Evolutionary conservation across 2,329 filamentous ascomycete genomes (phyloP).

Genomic region (Penicillium sp.): DNA sequence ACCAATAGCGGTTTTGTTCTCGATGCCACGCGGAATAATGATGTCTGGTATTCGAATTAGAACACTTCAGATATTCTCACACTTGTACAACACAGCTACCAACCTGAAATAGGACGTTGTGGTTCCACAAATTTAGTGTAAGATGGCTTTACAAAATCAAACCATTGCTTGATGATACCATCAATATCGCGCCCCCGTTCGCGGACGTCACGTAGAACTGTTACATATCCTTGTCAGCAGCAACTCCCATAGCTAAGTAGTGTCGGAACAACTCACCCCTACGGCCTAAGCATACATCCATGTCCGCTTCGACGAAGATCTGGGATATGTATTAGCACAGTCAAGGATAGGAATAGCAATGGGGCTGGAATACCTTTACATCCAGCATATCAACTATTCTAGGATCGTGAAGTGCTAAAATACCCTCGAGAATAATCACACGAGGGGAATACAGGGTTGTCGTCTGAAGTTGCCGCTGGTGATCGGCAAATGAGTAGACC

Average conservation of each 20-base stretch:
- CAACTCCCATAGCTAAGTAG: neutral
- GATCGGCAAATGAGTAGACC: constrained; percentile 91
- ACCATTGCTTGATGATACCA: constrained; percentile 98
- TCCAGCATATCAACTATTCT: constrained; percentile 84
- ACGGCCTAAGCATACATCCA: constrained; percentile 86
- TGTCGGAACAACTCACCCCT: constrained; percentile 60
- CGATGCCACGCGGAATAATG: constrained; percentile 90
- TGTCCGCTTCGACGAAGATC: constrained; percentile 97
- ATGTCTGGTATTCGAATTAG: constrained; percentile 59
- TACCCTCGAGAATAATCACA: constrained; percentile 91
- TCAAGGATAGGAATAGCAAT: neutral
- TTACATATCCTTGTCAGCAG: constrained; percentile 24
- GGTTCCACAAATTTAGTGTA: constrained; percentile 93
- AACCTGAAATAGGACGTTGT: constrained; percentile 79
- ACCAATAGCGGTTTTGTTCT: constrained; percentile 86
- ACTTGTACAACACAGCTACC: neutral
- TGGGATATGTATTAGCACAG: constrained; percentile 23
- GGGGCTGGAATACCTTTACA: constrained; percentile 65
- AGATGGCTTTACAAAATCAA: constrained; percentile 92
- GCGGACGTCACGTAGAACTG: constrained; percentile 81
- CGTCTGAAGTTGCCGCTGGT: constrained; percentile 74
- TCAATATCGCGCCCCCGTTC: constrained; percentile 89
- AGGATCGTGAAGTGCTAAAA: constrained; percentile 87
- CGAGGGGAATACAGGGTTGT: constrained; percentile 94
- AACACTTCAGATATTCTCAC: neutral